Evolutionary conservation across 805 yeast species (phyloP).

Genomic region (Candida mattraensis): DNA sequence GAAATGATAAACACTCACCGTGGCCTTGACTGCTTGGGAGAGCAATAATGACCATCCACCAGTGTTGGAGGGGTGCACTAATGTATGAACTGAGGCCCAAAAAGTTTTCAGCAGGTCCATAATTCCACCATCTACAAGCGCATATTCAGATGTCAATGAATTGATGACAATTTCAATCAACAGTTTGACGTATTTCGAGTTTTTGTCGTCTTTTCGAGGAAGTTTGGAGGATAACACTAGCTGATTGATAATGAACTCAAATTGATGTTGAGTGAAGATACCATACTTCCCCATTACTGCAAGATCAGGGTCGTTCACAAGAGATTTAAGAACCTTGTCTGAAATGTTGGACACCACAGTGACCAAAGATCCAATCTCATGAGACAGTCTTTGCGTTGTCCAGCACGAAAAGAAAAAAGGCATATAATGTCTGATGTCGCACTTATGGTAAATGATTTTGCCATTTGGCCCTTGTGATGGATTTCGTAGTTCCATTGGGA

Average conservation of each 20-base stretch:
- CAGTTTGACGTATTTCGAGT: slow-evolving; percentile 27
- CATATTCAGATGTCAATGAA: slow-evolving; percentile 55
- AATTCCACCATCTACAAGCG: slow-evolving; percentile 43
- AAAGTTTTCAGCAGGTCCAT: slow-evolving; percentile 53
- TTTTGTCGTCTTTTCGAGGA: slow-evolving; percentile 24
- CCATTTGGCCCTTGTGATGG: slow-evolving; percentile 22
- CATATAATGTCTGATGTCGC: slow-evolving; percentile 47
- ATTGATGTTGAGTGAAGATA: slow-evolving; percentile 60
- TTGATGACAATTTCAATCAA: slow-evolving; percentile 50
- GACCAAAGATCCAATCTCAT: slow-evolving; percentile 61
- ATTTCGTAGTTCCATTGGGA: slow-evolving; percentile 46
- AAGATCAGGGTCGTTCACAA: slow-evolving; percentile 31
- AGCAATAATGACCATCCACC: slow-evolving; percentile 84
- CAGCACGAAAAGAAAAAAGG: slow-evolving; percentile 74
- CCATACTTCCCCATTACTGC: slow-evolving; percentile 54
- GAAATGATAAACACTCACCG: slow-evolving; percentile 60
- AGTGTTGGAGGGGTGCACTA: slow-evolving; percentile 88
- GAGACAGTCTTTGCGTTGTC: slow-evolving; percentile 50
- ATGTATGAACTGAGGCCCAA: slow-evolving; percentile 72
- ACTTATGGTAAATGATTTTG: slow-evolving; percentile 16
- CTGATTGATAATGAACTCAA: slow-evolving; percentile 58
- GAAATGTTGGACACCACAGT: slow-evolving; percentile 64
- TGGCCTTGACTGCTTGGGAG: slow-evolving; percentile 59
- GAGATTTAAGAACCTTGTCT: slow-evolving; percentile 42
- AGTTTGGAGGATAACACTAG: slow-evolving; percentile 34